Evolutionary conservation across 768 basidiomycete species (phyloP), one percentile per base, ranked within the genome.

Genomic region (Russula ochroleuca): DNA sequence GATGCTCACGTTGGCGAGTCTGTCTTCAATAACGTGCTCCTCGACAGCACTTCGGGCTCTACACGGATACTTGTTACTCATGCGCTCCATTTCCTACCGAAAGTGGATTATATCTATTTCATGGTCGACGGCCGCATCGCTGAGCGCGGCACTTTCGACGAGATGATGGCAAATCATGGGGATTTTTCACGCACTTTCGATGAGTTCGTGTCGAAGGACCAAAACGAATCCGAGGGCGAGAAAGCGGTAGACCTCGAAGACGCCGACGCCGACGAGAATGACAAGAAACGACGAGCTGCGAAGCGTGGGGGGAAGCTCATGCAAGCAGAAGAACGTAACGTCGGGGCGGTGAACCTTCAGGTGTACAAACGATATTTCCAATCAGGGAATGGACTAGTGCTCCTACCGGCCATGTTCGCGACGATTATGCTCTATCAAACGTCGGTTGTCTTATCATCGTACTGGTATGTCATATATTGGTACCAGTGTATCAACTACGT

Each of bases 61-160:
- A 96, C 94, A 9, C 83, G 92, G 33, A 79, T 98, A 51, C 84
- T 97, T 57, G 93, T 96, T 51, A 98, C 94, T 0, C 93, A 96
- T 70, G 92, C 91, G 1, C 79, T 96, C 10, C 93, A 96, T 74
- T 90, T 95, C 78, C 81, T 98, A 28, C 88, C 90, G 1, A 79
- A 88, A 61, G 90, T 92, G 31, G 93, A 96, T 73, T 90, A 91
- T 71, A 88, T 98, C 71, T 86, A 86, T 70, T 85, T 86, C 40
- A 76, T 98, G 56, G 80, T 81, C 13, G 85, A 93, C 45, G 94
- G 94, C 7, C 79, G 77, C 40, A 84, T 98, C 62, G 83, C 82
- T 25, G 94, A 96, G 73, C 82, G 81, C 11, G 94, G 94, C 2
- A 87, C 91, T 1, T 96, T 90, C 68, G 70, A 76, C 0, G 85